These are phyloP conservation scores for Claviceps paspali DNA, from an alignment of 2,329 filamentous ascomycete species.

Conservation along the genomic window DNA sequence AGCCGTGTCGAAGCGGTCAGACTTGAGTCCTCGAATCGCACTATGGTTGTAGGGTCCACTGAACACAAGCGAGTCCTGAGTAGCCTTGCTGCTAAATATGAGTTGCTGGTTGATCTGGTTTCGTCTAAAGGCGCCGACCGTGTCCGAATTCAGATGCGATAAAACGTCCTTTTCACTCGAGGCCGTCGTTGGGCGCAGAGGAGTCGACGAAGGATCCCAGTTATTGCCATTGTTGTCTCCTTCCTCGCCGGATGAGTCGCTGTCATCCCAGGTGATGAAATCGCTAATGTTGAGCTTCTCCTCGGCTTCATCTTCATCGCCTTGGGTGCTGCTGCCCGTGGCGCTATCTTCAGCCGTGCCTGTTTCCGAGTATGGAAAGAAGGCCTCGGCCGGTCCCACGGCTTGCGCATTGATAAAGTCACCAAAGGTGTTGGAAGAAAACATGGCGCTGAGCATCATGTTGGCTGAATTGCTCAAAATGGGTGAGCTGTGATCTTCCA, in stretches of 20 bases:
- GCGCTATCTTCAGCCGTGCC: constrained; percentile 35
- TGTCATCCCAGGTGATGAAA: constrained; percentile 53
- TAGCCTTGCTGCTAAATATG: constrained; percentile 44
- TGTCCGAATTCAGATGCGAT: constrained; percentile 48
- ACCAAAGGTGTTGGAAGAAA: constrained; percentile 38
- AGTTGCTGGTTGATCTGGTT: constrained; percentile 49
- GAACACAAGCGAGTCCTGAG: constrained; percentile 47
- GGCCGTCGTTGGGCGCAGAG: constrained; percentile 32
- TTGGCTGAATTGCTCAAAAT: constrained; percentile 55
- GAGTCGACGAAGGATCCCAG: constrained; percentile 36
- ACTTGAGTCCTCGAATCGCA: constrained; percentile 46
- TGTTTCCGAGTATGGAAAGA: constrained; percentile 54
- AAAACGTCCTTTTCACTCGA: constrained; percentile 30
- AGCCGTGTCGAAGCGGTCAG: constrained; percentile 49
- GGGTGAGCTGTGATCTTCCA: constrained; percentile 30
- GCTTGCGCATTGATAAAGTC: constrained; percentile 47
- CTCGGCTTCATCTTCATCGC: constrained; percentile 51
- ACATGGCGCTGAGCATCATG: constrained; percentile 65
- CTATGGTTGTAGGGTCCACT: constrained; percentile 44
- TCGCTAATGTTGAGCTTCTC: constrained; percentile 52
- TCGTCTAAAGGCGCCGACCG: constrained; percentile 65
- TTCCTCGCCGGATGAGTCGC: constrained; percentile 44
- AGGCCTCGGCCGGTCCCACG: constrained; percentile 61
- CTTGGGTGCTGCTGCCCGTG: constrained; percentile 19
- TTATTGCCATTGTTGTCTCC: constrained; percentile 31